Percentiles rank a stretch among this genome's conserved stretches.
phyloP scores from a whole-genome alignment of 192 early-diverging fungal genomes.

The Coemansia sp. region DNA sequence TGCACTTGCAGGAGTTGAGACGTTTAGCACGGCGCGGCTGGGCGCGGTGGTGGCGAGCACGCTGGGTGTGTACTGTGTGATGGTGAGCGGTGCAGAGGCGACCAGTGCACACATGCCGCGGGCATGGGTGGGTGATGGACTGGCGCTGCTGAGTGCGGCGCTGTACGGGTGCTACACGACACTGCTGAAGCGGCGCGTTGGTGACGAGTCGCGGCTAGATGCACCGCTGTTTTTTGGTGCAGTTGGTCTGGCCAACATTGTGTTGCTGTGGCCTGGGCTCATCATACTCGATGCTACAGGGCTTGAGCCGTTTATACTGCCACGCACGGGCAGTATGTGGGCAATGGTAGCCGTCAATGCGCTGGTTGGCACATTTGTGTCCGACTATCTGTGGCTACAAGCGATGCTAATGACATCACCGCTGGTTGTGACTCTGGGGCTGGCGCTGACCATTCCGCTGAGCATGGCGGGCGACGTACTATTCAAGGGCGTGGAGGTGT shows the following conservation, averaged over 20 bases:
- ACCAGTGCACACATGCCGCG: slow-evolving; percentile 16
- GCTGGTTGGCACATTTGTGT: slow-evolving; percentile 75
- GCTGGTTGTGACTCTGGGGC: slow-evolving; percentile 73
- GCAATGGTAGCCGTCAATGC: slow-evolving; percentile 70
- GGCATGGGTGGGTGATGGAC: slow-evolving; percentile 63
- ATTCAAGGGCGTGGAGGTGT: slow-evolving; percentile 59
- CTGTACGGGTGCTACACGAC: slow-evolving; percentile 79
- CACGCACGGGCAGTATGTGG: slow-evolving; percentile 56
- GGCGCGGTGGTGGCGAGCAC: slow-evolving; percentile 64
- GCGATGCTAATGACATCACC: slow-evolving; percentile 82
- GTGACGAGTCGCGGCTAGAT: slow-evolving; percentile 66
- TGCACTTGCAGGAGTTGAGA: slow-evolving; percentile 60
- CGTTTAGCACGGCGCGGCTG: slow-evolving; percentile 56
- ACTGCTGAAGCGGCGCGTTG: slow-evolving; percentile 68
- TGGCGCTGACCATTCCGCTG: slow-evolving; percentile 73
- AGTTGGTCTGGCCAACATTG: slow-evolving; percentile 71
- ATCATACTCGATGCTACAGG: slow-evolving; percentile 59
- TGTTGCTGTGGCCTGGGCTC: slow-evolving; percentile 69
- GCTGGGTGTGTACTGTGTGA: slow-evolving; percentile 64
- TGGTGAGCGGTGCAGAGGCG: slow-evolving; percentile 14
- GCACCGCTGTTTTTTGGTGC: slow-evolving; percentile 77
- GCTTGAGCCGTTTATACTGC: slow-evolving; percentile 67
- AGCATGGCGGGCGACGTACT: slow-evolving; percentile 70
- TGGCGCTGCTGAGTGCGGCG: slow-evolving; percentile 70
- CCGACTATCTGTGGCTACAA: slow-evolving; percentile 77